Conservation (phyloP, 1,284 basidiomycete species). For the Moesziomyces sp. region DNA sequence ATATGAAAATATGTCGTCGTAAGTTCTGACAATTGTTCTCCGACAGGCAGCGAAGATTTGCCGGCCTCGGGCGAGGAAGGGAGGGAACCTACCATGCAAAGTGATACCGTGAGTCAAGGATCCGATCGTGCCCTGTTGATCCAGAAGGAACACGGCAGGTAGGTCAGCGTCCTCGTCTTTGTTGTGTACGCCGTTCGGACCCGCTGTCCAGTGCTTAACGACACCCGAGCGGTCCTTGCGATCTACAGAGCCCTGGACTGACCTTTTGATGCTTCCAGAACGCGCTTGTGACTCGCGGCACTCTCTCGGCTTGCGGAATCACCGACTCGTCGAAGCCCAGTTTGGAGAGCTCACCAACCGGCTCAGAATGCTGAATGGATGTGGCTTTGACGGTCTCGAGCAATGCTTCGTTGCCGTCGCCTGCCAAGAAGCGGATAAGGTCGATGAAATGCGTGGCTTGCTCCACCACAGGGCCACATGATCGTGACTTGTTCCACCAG, state of each 20-base stretch:
- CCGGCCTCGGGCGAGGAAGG: too few species aligned
- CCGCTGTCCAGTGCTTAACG: too few species aligned
- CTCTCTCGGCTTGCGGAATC: conserved; percentile 21
- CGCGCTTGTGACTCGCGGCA: conserved; percentile 42
- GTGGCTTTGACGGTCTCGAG: conserved; percentile 27
- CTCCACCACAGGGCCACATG: conserved; percentile 64
- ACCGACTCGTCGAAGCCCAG: conserved; percentile 34
- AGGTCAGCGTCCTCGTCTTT: too few species aligned
- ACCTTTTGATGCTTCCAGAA: conserved; percentile 45
- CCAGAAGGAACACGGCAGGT: background rate
- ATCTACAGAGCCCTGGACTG: background rate
- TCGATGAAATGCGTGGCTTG: conserved; percentile 65
- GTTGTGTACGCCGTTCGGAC: too few species aligned
- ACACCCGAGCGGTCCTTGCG: too few species aligned
- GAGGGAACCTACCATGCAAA: conserved; percentile 26
- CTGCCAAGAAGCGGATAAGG: conserved; percentile 49
- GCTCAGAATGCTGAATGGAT: conserved; percentile 24
- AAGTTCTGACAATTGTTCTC: background rate
- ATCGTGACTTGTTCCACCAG: conserved; percentile 51
- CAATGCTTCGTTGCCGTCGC: conserved; percentile 20
- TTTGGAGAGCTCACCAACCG: conserved; percentile 31
- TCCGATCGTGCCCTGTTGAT: conserved; percentile 26
- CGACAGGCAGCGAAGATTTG: too few species aligned
- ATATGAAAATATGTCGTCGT: background rate
- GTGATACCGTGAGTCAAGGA: conserved; percentile 42